These are phyloP conservation scores for Pneumocystis canis DNA, from an alignment of 1,139 yeast genomes.

Conservation along the genomic window DNA sequence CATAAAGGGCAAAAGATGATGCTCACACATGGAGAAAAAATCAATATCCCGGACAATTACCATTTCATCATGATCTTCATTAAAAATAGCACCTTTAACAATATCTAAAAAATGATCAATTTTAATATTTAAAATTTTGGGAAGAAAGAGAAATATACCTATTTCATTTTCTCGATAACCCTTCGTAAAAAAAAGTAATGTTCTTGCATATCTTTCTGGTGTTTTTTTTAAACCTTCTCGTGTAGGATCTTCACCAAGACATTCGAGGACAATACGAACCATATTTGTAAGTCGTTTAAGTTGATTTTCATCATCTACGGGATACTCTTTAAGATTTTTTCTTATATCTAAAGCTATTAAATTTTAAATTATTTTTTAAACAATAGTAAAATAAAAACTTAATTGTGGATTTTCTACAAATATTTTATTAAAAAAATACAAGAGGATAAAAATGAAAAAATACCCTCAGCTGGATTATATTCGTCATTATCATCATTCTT, in stretches of 20 bases:
- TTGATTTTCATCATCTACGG: slow-evolving; percentile 28
- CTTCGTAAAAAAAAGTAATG: slow-evolving; percentile 87
- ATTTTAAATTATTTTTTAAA: neutral
- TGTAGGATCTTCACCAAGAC: slow-evolving; percentile 78
- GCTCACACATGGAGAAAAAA: slow-evolving; percentile 85
- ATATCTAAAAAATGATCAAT: slow-evolving; percentile 47
- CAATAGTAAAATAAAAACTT: neutral
- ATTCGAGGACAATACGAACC: slow-evolving; percentile 63
- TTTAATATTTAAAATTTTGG: neutral
- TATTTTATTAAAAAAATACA: neutral
- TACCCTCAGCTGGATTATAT: neutral
- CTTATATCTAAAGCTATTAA: neutral
- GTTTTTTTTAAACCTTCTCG: slow-evolving; percentile 89
- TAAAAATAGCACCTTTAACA: slow-evolving; percentile 87
- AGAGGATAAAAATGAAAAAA: neutral
- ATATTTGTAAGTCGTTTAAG: slow-evolving; percentile 71
- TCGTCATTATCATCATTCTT: neutral
- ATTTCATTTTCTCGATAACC: slow-evolving; percentile 76
- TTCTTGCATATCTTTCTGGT: slow-evolving; percentile 91
- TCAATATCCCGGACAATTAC: slow-evolving; percentile 93
- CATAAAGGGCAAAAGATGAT: slow-evolving; percentile 89
- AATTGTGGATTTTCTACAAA: neutral
- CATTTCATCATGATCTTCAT: slow-evolving; percentile 98
- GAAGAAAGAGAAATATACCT: slow-evolving; percentile 7
- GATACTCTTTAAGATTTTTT: neutral